Percentiles rank a stretch among this genome's conserved stretches.
These are phyloP conservation scores for Flaveria floridana DNA, from an alignment of 140 eudicot genomes.

Conservation along the genomic window DNA sequence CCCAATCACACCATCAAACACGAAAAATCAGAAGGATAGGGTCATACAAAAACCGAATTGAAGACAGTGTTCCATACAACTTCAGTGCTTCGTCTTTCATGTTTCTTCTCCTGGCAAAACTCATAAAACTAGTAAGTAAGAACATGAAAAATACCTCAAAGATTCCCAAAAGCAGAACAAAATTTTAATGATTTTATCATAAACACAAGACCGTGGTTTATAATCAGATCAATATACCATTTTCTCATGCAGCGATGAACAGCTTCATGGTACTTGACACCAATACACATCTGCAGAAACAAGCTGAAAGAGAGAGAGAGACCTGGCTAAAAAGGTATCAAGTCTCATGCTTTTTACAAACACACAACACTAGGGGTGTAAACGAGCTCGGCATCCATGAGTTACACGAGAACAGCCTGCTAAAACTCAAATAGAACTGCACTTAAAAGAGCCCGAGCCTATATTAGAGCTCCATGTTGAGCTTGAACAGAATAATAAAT, in stretches of 20 bases:
- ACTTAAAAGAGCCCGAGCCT: not conserved
- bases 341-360: conserved; percentile 15
- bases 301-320: not conserved
- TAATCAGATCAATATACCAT: not conserved
- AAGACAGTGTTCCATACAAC: conserved; percentile 23
- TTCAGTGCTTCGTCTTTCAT: not conserved
- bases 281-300: conserved; percentile 33
- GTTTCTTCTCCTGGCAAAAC: conserved; percentile 30
- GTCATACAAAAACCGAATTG: not conserved
- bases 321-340: conserved; percentile 8
- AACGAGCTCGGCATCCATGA: not conserved
- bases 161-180: not conserved
- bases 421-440: not conserved
- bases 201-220: not conserved
- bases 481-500: too few relatives aligned
- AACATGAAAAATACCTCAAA: conserved; percentile 20
- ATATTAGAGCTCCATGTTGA: too few relatives aligned
- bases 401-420: not conserved
- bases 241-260: conserved; percentile 16
- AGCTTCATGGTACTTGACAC: conserved; percentile 24
- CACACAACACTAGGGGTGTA: not conserved
- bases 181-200: conserved; percentile 7
- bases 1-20: conserved; percentile 5
- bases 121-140: conserved; percentile 23
- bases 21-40: conserved; percentile 14